A percentile compares a stretch with the other conserved stretches of the same genome.
Conservation (phyloP, 2,329 filamentous ascomycete genomes). For the Neophaeococcomyces aloes region DNA sequence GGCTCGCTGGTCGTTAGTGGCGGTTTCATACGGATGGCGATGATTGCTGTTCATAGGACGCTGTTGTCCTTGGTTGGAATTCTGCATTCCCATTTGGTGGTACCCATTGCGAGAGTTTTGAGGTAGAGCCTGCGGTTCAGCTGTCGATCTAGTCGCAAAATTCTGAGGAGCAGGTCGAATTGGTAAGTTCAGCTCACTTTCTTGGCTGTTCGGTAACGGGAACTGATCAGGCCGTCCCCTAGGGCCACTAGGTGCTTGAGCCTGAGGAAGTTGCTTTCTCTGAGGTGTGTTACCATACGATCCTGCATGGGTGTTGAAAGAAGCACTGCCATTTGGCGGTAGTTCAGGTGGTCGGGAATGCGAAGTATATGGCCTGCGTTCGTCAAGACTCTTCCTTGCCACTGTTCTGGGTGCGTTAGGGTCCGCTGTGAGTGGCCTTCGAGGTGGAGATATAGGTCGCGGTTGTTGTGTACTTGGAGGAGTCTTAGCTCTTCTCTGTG, state of each 20-base stretch:
- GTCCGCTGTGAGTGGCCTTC: conserved; percentile 8
- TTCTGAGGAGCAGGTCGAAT: too few relatives aligned
- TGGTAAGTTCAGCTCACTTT: too few relatives aligned
- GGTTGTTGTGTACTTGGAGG: conserved; percentile 14
- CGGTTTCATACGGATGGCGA: too few relatives aligned
- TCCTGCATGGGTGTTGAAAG: conserved; percentile 3
- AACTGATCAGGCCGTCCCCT: neutral
- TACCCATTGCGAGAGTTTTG: too few relatives aligned
- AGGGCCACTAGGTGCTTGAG: neutral
- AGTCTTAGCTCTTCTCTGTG: conserved; percentile 19
- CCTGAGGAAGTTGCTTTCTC: neutral
- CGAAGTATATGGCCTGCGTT: neutral
- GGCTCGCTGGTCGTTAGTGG: too few relatives aligned
- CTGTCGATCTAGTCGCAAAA: too few relatives aligned
- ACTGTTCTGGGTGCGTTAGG: conserved; percentile 7
- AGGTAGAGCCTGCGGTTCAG: too few relatives aligned
- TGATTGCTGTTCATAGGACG: too few relatives aligned
- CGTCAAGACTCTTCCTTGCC: conserved; percentile 5
- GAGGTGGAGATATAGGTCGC: conserved; percentile 17
- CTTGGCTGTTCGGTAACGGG: too few relatives aligned
- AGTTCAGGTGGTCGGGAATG: neutral
- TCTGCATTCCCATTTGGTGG: too few relatives aligned
- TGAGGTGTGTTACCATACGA: neutral
- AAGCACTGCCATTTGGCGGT: neutral
- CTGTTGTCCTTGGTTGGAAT: too few relatives aligned